Evolutionary conservation across 352 stramenopile species (phyloP).

Genomic region (Phytophthora boehmeriae): DNA sequence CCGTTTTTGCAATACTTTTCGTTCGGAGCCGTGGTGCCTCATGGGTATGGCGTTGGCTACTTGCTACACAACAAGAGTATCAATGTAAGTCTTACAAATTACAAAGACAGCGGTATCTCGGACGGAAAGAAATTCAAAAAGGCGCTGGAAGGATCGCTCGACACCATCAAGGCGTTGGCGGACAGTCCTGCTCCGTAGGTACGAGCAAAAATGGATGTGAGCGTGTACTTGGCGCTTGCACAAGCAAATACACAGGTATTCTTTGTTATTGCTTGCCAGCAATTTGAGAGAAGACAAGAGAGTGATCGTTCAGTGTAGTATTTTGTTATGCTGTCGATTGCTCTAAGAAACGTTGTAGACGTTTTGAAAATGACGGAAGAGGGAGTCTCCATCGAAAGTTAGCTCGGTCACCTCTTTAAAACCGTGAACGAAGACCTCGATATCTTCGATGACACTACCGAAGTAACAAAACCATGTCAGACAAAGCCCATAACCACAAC

Average conservation of each 20-base stretch:
- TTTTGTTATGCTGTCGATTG: constrained; percentile 16
- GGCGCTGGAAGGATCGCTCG: constrained; percentile 62
- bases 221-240: no score
- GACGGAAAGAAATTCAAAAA: constrained; percentile 76
- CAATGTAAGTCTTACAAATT: constrained; percentile 89
- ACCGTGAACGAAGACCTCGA: constrained; percentile 73
- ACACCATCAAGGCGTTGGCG: constrained; percentile 81
- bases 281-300: no score
- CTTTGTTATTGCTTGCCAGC: background rate
- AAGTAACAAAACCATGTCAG: background rate
- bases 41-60: constrained; percentile 92
- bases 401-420: constrained; percentile 75
- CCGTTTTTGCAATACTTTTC: constrained; percentile 91
- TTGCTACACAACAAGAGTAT: constrained; percentile 85
- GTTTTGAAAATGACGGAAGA: constrained; percentile 68
- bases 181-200: constrained; percentile 51
- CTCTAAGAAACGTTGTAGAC: constrained; percentile 53
- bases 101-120: constrained; percentile 75
- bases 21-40: constrained; percentile 87
- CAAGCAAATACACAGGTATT: background rate
- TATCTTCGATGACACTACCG: constrained; percentile 70
- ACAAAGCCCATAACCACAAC: constrained; percentile 7
- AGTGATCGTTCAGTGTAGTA: constrained; percentile 2
- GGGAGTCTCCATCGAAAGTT: constrained; percentile 64
- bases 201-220: background rate